phyloP scores from a whole-genome alignment of 441 rosid genomes.

The Breynia disticha region DNA sequence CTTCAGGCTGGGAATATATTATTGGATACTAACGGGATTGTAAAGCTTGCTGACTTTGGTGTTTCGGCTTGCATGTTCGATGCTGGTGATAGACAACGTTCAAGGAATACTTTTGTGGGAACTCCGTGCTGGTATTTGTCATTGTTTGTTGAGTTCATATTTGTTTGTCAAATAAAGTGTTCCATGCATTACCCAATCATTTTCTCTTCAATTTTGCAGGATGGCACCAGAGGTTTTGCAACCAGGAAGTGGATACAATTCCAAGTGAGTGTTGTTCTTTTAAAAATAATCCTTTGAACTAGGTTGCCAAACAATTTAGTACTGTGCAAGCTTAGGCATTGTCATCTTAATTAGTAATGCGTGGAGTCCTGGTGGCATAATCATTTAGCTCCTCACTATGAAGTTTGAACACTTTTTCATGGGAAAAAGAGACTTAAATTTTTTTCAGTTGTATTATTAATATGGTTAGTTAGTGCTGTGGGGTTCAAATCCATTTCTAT shows the following conservation, averaged over 20 bases:
- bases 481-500: too few species aligned
- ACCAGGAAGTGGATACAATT: slow-evolving; percentile 94
- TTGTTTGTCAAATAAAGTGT: too few species aligned
- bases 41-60: slow-evolving; percentile 95
- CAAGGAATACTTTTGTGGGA: slow-evolving; percentile 96
- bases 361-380: too few species aligned
- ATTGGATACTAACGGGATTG: slow-evolving; percentile 61
- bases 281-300: background rate
- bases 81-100: slow-evolving; percentile 90
- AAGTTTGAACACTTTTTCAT: too few species aligned
- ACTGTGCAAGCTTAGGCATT: background rate
- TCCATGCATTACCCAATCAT: background rate
- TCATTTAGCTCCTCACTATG: too few species aligned
- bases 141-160: too few species aligned
- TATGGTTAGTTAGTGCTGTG: too few species aligned
- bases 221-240: slow-evolving; percentile 99
- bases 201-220: slow-evolving; percentile 40
- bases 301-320: background rate
- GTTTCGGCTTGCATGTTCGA: slow-evolving; percentile 98
- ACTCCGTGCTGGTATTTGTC: slow-evolving; percentile 93
- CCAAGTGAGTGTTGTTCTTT: slow-evolving; percentile 60
- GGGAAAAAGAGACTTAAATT: too few species aligned
- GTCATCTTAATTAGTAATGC: background rate
- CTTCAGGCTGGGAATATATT: slow-evolving; percentile 92
- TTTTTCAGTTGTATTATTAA: too few species aligned